Evolutionary conservation across 192 early-diverging fungal species (phyloP).

Genomic region (Irineochytrium annulatum): DNA sequence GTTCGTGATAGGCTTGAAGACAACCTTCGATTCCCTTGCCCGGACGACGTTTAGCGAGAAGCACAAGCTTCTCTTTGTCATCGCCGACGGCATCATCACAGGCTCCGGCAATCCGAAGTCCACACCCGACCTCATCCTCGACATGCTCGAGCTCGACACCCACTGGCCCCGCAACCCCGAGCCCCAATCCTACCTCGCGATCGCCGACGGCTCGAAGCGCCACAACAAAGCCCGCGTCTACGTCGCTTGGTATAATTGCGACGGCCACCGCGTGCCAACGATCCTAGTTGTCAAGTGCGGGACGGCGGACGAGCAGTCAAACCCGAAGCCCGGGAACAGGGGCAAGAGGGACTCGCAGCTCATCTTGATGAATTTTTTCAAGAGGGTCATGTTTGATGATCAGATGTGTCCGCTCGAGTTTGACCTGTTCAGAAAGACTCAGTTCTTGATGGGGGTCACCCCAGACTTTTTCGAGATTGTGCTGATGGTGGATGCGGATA

Average conservation of each 20-base stretch:
- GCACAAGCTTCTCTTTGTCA: slow-evolving; percentile 84
- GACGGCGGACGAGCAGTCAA: slow-evolving; percentile 35
- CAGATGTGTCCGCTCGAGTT: slow-evolving; percentile 85
- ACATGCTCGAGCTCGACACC: slow-evolving; percentile 60
- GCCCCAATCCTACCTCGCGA: slow-evolving; percentile 63
- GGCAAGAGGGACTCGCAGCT: slow-evolving; percentile 98
- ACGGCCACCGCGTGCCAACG: slow-evolving; percentile 37
- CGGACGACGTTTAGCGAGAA: slow-evolving; percentile 78
- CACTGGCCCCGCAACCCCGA: slow-evolving; percentile 39
- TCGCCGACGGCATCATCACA: slow-evolving; percentile 73
- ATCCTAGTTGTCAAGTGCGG: slow-evolving; percentile 54
- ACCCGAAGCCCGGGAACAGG: slow-evolving; percentile 58
- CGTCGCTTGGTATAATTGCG: slow-evolving; percentile 44
- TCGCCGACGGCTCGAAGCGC: slow-evolving; percentile 83
- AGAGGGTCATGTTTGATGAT: slow-evolving; percentile 76
- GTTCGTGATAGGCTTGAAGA: slow-evolving; percentile 47
- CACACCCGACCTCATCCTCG: slow-evolving; percentile 83
- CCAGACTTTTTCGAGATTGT: slow-evolving; percentile 70
- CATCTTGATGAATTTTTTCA: slow-evolving; percentile 90
- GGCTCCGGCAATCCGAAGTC: slow-evolving; percentile 72
- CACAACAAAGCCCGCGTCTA: slow-evolving; percentile 87
- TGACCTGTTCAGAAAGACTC: slow-evolving; percentile 84
- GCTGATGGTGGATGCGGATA: slow-evolving; percentile 89
- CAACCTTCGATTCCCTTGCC: slow-evolving; percentile 83
- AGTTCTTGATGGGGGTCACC: slow-evolving; percentile 79